phyloP scores from a whole-genome alignment of 75 land plant species.

The Pinus albicaulis region DNA sequence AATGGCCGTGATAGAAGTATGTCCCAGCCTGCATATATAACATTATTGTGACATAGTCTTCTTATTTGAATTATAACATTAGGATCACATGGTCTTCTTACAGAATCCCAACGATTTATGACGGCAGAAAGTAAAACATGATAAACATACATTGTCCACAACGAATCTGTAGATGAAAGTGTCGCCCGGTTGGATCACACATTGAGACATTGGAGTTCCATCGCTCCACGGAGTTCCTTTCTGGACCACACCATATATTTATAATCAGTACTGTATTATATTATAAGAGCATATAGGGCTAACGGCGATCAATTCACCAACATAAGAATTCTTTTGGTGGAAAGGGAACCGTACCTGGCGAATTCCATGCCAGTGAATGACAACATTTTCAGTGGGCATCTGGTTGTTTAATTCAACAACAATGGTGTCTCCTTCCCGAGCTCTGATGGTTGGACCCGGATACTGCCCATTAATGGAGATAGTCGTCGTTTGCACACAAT shows the following conservation, averaged over 20 bases:
- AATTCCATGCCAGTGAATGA: conserved; percentile 91
- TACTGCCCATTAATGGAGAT: conserved; percentile 50
- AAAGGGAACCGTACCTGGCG: conserved; percentile 48
- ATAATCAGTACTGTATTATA: too few species aligned
- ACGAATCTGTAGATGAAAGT: conserved; percentile 68
- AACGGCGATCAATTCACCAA: too few species aligned
- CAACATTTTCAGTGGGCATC: conserved; percentile 61
- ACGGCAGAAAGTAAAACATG: conserved; percentile 20
- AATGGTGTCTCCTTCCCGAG: conserved; percentile 68
- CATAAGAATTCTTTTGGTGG: neutral
- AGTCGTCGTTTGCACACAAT: conserved; percentile 20
- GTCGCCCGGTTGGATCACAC: conserved; percentile 76
- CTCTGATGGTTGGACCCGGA: conserved; percentile 79
- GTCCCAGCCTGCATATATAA: conserved; percentile 62
- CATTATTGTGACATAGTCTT: conserved; percentile 64
- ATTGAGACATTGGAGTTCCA: conserved; percentile 78
- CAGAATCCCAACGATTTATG: neutral
- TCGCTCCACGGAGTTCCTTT: conserved; percentile 43
- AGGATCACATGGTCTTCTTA: conserved; percentile 64
- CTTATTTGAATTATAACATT: conserved; percentile 22
- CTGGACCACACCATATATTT: too few species aligned
- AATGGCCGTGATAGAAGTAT: too few species aligned
- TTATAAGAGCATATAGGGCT: too few species aligned
- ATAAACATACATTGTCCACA: conserved; percentile 62
- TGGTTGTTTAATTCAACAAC: conserved; percentile 61